These are phyloP conservation scores for Ceratobasidium sp. DNA, from an alignment of 1,284 basidiomycete genomes.

Conservation along the genomic window DNA sequence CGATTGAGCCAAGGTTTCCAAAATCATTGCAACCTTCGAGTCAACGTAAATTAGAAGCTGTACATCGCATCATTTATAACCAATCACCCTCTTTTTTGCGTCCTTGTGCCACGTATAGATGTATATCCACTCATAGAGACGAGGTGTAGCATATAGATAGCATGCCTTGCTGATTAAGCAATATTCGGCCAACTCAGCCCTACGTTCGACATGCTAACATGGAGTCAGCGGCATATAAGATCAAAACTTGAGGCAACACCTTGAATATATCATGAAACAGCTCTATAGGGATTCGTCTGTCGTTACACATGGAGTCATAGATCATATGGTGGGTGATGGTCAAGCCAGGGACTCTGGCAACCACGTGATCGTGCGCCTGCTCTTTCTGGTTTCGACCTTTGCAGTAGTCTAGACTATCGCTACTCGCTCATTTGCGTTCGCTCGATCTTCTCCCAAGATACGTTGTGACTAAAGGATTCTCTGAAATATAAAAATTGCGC, in stretches of 20 bases:
- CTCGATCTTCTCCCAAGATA: too few species aligned
- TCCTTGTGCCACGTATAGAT: constrained; percentile 28
- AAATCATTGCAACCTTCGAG: constrained; percentile 10
- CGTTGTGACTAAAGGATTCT: not conserved
- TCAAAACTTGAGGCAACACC: not conserved
- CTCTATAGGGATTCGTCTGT: not conserved
- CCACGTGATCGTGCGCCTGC: constrained; percentile 1
- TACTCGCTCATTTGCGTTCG: not conserved
- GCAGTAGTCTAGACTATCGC: not conserved
- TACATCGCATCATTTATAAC: not conserved
- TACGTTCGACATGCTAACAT: constrained; percentile 22
- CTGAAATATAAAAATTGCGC: not conserved
- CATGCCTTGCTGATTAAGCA: constrained; percentile 25
- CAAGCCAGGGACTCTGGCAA: not conserved
- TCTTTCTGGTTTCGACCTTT: not conserved
- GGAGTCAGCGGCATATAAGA: not conserved
- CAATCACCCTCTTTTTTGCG: constrained; percentile 9
- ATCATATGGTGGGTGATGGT: not conserved
- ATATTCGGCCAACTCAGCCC: not conserved
- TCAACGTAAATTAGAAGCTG: not conserved
- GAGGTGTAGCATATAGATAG: constrained; percentile 6
- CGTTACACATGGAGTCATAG: constrained; percentile 13
- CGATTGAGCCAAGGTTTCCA: constrained; percentile 8
- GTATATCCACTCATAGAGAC: constrained; percentile 31
- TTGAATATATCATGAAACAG: constrained; percentile 29